Conservation (phyloP, 495 filamentous ascomycete genomes). For the Penicillium turbatum region DNA sequence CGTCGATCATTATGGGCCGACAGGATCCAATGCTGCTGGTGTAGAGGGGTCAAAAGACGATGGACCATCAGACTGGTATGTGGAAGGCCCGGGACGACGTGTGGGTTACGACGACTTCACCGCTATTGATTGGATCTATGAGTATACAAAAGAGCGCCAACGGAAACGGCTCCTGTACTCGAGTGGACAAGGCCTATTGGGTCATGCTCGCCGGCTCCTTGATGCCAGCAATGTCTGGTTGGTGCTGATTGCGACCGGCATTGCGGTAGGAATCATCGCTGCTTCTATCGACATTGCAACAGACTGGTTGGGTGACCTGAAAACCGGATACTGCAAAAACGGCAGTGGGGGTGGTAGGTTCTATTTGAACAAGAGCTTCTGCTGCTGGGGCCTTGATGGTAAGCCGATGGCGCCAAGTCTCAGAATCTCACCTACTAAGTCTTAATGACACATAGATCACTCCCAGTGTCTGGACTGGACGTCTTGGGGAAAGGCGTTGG, state of each 20-base stretch:
- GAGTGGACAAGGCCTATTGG: conserved; percentile 64
- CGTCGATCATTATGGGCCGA: conserved; percentile 18
- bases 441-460: conserved; percentile 40
- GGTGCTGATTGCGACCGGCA: conserved; percentile 71
- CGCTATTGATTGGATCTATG: conserved; percentile 99
- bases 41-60: conserved; percentile 57
- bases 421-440: conserved; percentile 1
- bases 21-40: conserved; percentile 38
- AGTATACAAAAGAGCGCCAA: conserved; percentile 95
- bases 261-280: conserved; percentile 78
- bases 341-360: conserved; percentile 74
- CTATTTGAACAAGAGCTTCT: conserved; percentile 86
- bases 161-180: conserved; percentile 71
- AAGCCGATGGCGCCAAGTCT: conserved; percentile 10
- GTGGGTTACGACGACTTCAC: conserved; percentile 96
- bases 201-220: conserved; percentile 63
- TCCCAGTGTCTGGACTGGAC: conserved; percentile 80
- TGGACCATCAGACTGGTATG: conserved; percentile 74
- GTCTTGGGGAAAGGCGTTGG: conserved; percentile 73
- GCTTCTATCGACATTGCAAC: conserved; percentile 89
- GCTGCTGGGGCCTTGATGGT: conserved; percentile 87
- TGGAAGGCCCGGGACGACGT: conserved; percentile 83
- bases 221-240: conserved; percentile 92
- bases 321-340: conserved; percentile 80
- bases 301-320: conserved; percentile 91